Evolutionary conservation across 495 filamentous ascomycete species (phyloP), one percentile per base, ranked within the genome.

Genomic region (Massariosphaeria phaeospora): DNA sequence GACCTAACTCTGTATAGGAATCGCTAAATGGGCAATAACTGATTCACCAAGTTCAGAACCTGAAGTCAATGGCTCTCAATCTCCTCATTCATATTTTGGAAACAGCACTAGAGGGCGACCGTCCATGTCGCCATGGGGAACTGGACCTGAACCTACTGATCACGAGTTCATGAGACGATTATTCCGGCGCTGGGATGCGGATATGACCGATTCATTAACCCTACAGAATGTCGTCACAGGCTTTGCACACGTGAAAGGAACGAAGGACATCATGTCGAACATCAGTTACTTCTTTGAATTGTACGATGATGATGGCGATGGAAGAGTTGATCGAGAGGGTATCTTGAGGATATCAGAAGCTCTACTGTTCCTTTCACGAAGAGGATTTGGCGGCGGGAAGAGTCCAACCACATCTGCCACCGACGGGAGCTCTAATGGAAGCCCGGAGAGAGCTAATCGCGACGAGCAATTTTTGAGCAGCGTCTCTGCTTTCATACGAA

Each of bases 261-360:
- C 85, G 21, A 82, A 83, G 34, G 93, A 97, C 69, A 95, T 98
- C 59, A 96, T 97, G 91, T 86, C 88, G 27, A 90, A 84, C 56
- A 97, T 98, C 65, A 89, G 82, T 42, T 97, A 96, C 67, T 98
- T 97, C 72, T 98, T 97, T 61, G 84, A 96, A 65, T 79, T 98
- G 0, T 95, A 97, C 65, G 94, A 97, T 67, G 91, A 98, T 61
- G 84, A 88, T 65, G 81, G 84, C 1, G 88, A 94, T 69, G 93
- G 94, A 6, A 86, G 81, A 57, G 90, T 98, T n/a, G 93, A 98
- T 69, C 83, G 94, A 3, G 93, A 98, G 69, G 93, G 93, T 15
- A 97, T 98, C 51, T 72, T 98, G 38, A 79, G 89, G 46, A 96
- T 97, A 58, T 96, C 90, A 0, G 93, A 98, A 71, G 89, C 90